A percentile compares a stretch with the other conserved stretches of the same genome.
phyloP scores from a whole-genome alignment of 1,284 basidiomycete species.

The Singerocomus rubriflavus region DNA sequence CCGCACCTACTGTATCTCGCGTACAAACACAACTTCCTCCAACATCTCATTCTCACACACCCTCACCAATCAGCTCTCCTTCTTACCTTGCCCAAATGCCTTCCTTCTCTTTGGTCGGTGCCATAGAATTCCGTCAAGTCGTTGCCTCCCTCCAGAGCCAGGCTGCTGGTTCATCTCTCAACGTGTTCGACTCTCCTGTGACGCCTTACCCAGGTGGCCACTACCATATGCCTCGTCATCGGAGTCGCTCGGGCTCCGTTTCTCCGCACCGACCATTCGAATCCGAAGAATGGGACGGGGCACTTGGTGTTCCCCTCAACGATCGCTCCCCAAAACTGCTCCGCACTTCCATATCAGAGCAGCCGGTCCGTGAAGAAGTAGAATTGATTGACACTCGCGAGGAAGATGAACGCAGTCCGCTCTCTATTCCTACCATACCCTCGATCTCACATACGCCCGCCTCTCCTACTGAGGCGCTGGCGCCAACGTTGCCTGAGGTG shows the following conservation, averaged over 20 bases:
- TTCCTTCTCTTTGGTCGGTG: slow-evolving; percentile 87
- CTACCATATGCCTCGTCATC: slow-evolving; percentile 45
- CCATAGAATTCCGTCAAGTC: slow-evolving; percentile 90
- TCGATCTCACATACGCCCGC: slow-evolving; percentile 56
- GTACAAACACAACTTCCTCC: slow-evolving; percentile 40
- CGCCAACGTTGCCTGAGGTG: slow-evolving; percentile 38
- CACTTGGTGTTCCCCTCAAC: slow-evolving; percentile 47
- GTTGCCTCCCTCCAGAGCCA: slow-evolving; percentile 75
- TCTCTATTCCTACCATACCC: slow-evolving; percentile 41
- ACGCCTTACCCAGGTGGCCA: slow-evolving; percentile 74
- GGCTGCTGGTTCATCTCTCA: slow-evolving; percentile 54
- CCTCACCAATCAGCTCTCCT: slow-evolving; percentile 35
- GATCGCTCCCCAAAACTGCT: slow-evolving; percentile 40
- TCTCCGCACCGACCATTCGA: slow-evolving; percentile 33
- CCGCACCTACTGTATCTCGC: slow-evolving; percentile 39
- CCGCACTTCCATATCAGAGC: slow-evolving; percentile 32
- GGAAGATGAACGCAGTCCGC: slow-evolving; percentile 10
- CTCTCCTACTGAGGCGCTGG: slow-evolving; percentile 41
- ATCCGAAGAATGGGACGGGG: slow-evolving; percentile 48
- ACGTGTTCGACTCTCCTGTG: slow-evolving; percentile 63
- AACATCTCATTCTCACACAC: slow-evolving; percentile 37
- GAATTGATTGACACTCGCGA: slow-evolving; percentile 9
- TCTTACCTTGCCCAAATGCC: slow-evolving; percentile 54
- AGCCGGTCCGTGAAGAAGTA: slow-evolving; percentile 11
- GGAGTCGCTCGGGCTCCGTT: slow-evolving; percentile 33